Evolutionary conservation across 768 basidiomycete genomes (phyloP).

Genomic region (Rhizopogon roseolus): DNA sequence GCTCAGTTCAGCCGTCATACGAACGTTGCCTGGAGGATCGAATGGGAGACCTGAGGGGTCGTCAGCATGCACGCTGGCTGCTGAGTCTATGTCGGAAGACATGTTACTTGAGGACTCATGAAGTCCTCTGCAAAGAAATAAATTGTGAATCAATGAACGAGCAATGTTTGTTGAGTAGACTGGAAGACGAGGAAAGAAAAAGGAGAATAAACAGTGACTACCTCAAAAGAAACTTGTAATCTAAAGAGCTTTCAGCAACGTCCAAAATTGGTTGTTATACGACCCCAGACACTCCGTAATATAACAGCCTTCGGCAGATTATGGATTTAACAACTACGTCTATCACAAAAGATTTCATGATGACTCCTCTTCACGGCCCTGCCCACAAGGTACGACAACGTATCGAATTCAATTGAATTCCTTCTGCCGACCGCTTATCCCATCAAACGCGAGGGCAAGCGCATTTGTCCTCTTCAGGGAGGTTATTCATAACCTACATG

Average conservation of each 20-base stretch:
- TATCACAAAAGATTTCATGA: neutral
- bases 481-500: constrained; percentile 42
- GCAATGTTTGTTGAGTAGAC: constrained; percentile 18
- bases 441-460: constrained; percentile 27
- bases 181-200: constrained; percentile 18
- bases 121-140: constrained; percentile 8
- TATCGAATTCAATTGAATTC: constrained; percentile 6
- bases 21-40: constrained; percentile 40
- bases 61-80: constrained; percentile 29
- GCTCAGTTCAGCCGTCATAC: constrained; percentile 42
- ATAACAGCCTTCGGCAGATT: constrained; percentile 3
- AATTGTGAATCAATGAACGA: constrained; percentile 7
- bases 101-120: constrained; percentile 24
- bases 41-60: constrained; percentile 26
- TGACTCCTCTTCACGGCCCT: neutral
- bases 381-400: constrained; percentile 4
- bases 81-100: constrained; percentile 19
- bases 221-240: constrained; percentile 2
- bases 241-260: neutral
- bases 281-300: constrained; percentile 28
- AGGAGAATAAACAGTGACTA: constrained; percentile 7
- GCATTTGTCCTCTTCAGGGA: constrained; percentile 48
- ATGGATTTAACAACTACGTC: constrained; percentile 10
- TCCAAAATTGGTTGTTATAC: neutral
- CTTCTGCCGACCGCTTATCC: constrained; percentile 10